Percentiles rank a stretch among this genome's conserved stretches.
Evolutionary conservation across 176 grass and related monocot species (phyloP).

Genomic region (Pontederia crassipes): DNA sequence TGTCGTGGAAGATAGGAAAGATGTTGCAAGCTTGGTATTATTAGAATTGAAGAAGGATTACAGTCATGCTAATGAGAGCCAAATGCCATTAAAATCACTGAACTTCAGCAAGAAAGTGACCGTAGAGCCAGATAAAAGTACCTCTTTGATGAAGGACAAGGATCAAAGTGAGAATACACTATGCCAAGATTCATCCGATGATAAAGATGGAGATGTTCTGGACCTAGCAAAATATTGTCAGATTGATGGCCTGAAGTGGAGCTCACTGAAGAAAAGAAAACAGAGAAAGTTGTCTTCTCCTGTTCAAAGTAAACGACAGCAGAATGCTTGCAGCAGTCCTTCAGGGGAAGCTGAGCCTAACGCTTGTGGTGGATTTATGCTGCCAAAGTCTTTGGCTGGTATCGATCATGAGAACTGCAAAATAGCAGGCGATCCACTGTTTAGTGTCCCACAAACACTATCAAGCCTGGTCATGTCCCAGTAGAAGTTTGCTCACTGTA

Average conservation of each 20-base stretch:
- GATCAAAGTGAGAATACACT: slow-evolving; percentile 17
- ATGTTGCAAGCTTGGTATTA: slow-evolving; percentile 25
- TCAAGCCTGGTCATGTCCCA: slow-evolving; percentile 76
- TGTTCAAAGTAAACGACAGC: slow-evolving; percentile 28
- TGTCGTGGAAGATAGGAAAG: slow-evolving; percentile 42
- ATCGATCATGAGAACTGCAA: slow-evolving; percentile 58
- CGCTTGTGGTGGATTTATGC: slow-evolving; percentile 29
- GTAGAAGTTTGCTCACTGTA: slow-evolving; percentile 21
- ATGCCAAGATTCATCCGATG: slow-evolving; percentile 16
- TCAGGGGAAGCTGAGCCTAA: slow-evolving; percentile 29
- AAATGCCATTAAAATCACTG: neutral
- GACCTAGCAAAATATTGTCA: slow-evolving; percentile 51
- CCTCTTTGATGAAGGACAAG: slow-evolving; percentile 2
- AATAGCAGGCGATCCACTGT: slow-evolving; percentile 39
- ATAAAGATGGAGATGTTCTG: slow-evolving; percentile 19
- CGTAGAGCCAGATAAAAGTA: slow-evolving; percentile 13
- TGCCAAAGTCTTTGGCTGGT: slow-evolving; percentile 29
- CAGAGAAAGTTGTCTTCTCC: slow-evolving; percentile 37
- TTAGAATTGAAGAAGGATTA: neutral
- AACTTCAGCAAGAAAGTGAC: neutral
- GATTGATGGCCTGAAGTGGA: slow-evolving; percentile 60
- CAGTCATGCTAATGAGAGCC: slow-evolving; percentile 1
- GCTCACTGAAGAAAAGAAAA: slow-evolving; percentile 39
- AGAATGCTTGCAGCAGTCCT: slow-evolving; percentile 42
- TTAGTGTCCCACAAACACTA: slow-evolving; percentile 24